Percentiles rank a stretch among this genome's conserved stretches.
phyloP scores from a whole-genome alignment of 257 asterid genomes.

The Gardenia jasminoides region DNA sequence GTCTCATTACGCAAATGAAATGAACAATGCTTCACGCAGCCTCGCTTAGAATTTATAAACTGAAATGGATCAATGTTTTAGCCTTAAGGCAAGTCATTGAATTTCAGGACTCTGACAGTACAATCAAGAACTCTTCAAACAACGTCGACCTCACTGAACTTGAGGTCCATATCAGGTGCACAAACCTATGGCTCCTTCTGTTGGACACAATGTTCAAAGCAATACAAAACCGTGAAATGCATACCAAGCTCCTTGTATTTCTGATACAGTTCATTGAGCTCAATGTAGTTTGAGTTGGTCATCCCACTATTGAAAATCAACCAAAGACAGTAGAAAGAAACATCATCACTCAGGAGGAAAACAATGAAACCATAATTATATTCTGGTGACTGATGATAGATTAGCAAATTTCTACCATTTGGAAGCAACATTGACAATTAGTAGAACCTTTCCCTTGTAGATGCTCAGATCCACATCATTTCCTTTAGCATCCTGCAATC shows the following conservation, averaged over 20 bases:
- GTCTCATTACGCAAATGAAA: background rate
- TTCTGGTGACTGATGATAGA: background rate
- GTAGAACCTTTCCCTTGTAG: constrained; percentile 61
- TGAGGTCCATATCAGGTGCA: background rate
- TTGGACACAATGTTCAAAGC: background rate
- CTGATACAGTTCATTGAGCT: constrained; percentile 64
- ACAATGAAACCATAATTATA: background rate
- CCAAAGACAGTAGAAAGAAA: background rate
- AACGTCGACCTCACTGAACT: background rate
- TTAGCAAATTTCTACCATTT: constrained; percentile 44
- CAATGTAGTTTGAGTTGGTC: constrained; percentile 84
- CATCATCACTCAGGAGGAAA: background rate
- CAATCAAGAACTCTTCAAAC: background rate
- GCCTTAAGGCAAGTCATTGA: background rate
- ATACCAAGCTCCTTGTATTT: constrained; percentile 68
- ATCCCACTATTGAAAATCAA: constrained; percentile 56
- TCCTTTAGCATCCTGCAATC: constrained; percentile 35
- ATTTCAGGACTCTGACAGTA: background rate
- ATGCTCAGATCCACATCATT: constrained; percentile 43
- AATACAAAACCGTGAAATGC: constrained; percentile 10
- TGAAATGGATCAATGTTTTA: too few relatives aligned
- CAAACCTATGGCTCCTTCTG: background rate
- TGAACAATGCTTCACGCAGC: background rate
- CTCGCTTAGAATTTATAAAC: background rate
- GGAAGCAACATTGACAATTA: constrained; percentile 74